Evolutionary conservation across 495 filamentous ascomycete species (phyloP).

Genomic region (Pyrenopolyporus hunteri): DNA sequence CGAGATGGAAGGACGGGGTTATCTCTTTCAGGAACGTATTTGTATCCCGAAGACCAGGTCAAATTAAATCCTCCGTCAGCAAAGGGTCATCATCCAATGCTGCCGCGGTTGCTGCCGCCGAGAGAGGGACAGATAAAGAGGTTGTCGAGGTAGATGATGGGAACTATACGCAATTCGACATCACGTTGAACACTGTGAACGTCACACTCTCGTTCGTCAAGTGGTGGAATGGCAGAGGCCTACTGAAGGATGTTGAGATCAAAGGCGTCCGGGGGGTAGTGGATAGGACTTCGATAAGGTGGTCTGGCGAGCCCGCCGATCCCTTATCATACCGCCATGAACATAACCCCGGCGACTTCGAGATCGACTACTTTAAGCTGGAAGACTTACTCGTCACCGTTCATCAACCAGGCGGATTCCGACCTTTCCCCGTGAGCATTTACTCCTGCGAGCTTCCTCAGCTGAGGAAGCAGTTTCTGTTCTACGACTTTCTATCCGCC

Average conservation of each 20-base stretch:
- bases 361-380: slow-evolving; percentile 94
- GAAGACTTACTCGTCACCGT: slow-evolving; percentile 91
- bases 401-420: slow-evolving; percentile 87
- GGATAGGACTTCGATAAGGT: slow-evolving; percentile 81
- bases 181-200: slow-evolving; percentile 93
- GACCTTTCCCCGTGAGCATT: slow-evolving; percentile 92
- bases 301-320: slow-evolving; percentile 73
- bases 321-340: slow-evolving; percentile 86
- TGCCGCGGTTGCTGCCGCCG: slow-evolving; percentile 83
- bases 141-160: slow-evolving; percentile 76
- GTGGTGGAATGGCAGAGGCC: slow-evolving; percentile 96
- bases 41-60: slow-evolving; percentile 87
- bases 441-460: slow-evolving; percentile 94
- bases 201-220: slow-evolving; percentile 97
- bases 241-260: slow-evolving; percentile 89
- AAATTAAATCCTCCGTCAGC: slow-evolving; percentile 76
- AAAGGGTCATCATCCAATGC: slow-evolving; percentile 90
- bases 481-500: slow-evolving; percentile 95
- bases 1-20: slow-evolving; percentile 90
- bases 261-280: slow-evolving; percentile 96
- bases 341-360: slow-evolving; percentile 91
- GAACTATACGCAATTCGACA: slow-evolving; percentile 96
- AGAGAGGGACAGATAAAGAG: slow-evolving; percentile 57
- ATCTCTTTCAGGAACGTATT: slow-evolving; percentile 98
- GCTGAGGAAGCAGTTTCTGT: slow-evolving; percentile 92